These are phyloP conservation scores for Metschnikowia kunwiensis DNA, from an alignment of 805 yeast genomes.

Conservation along the genomic window DNA sequence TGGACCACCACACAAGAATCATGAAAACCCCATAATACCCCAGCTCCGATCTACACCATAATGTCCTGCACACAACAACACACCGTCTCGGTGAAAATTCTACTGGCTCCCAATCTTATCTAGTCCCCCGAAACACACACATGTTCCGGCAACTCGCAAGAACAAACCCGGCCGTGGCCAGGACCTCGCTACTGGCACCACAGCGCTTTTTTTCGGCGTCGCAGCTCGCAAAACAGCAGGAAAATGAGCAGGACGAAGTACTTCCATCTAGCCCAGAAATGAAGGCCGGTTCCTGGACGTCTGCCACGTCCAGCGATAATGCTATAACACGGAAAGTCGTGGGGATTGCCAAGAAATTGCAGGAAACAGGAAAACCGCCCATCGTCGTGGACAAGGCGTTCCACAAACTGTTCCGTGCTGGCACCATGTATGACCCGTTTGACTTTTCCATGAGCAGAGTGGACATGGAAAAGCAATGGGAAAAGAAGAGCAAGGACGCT, in stretches of 20 bases:
- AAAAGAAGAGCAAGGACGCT: slow-evolving; percentile 25
- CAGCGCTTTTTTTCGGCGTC: slow-evolving; percentile 7
- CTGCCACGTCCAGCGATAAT: slow-evolving; percentile 16
- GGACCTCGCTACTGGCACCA: background rate
- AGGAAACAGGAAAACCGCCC: slow-evolving; percentile 33
- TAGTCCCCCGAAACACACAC: background rate
- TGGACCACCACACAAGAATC: too few relatives aligned
- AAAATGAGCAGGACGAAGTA: slow-evolving; percentile 1
- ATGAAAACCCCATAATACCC: too few relatives aligned
- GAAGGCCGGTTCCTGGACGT: slow-evolving; percentile 32
- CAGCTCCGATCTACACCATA: too few relatives aligned
- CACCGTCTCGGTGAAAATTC: too few relatives aligned
- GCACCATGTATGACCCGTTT: slow-evolving; percentile 72
- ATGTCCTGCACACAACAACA: too few relatives aligned
- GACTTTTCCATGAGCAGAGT: slow-evolving; percentile 67
- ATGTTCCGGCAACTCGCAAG: slow-evolving; percentile 5
- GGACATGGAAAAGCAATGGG: slow-evolving; percentile 42
- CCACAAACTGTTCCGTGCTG: slow-evolving; percentile 46
- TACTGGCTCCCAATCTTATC: too few relatives aligned
- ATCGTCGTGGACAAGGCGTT: slow-evolving; percentile 30
- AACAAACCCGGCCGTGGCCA: background rate
- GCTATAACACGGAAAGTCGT: slow-evolving; percentile 32
- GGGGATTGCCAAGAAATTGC: slow-evolving; percentile 33
- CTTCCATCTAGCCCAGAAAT: slow-evolving; percentile 33
- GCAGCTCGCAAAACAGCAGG: background rate